Evolutionary conservation across 192 early-diverging fungal species (phyloP).

Genomic region (Coemansia erecta): DNA sequence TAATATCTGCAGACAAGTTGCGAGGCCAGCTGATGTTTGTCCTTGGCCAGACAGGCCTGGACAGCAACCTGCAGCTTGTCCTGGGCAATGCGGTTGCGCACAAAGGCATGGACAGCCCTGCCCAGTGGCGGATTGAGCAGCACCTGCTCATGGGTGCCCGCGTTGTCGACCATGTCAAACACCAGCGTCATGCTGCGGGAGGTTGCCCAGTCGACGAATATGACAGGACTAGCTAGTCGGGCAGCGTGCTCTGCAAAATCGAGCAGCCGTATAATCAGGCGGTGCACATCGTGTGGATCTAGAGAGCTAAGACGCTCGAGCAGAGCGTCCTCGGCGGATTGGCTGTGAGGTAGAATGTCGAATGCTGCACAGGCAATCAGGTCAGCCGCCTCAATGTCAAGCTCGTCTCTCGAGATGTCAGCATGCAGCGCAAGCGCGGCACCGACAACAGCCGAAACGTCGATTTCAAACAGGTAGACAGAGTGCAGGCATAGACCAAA

Average conservation of each 20-base stretch:
- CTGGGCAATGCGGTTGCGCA: constrained; percentile 37
- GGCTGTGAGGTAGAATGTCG: constrained; percentile 17
- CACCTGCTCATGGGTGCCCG: constrained; percentile 26
- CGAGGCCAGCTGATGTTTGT: constrained; percentile 32
- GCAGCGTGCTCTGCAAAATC: constrained; percentile 20
- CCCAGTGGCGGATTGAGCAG: constrained; percentile 31
- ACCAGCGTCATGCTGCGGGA: constrained; percentile 29
- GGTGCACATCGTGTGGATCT: constrained; percentile 14
- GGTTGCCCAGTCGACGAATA: constrained; percentile 27
- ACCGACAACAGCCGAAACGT: constrained; percentile 9
- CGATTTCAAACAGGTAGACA: constrained; percentile 25
- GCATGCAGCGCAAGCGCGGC: background rate
- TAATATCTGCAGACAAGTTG: constrained; percentile 43
- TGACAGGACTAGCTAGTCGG: background rate
- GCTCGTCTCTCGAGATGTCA: too few species aligned
- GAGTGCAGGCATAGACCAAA: constrained; percentile 35
- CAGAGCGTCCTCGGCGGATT: constrained; percentile 7
- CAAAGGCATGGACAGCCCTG: constrained; percentile 29
- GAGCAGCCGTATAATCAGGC: constrained; percentile 18
- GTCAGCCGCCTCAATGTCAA: background rate
- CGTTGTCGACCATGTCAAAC: constrained; percentile 34
- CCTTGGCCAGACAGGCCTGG: constrained; percentile 29
- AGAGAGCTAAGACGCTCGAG: constrained; percentile 4
- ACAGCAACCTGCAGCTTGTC: constrained; percentile 34
- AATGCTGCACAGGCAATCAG: constrained; percentile 25